phyloP scores from a whole-genome alignment of 176 grass and related monocot genomes.

The Musa beccarii region DNA sequence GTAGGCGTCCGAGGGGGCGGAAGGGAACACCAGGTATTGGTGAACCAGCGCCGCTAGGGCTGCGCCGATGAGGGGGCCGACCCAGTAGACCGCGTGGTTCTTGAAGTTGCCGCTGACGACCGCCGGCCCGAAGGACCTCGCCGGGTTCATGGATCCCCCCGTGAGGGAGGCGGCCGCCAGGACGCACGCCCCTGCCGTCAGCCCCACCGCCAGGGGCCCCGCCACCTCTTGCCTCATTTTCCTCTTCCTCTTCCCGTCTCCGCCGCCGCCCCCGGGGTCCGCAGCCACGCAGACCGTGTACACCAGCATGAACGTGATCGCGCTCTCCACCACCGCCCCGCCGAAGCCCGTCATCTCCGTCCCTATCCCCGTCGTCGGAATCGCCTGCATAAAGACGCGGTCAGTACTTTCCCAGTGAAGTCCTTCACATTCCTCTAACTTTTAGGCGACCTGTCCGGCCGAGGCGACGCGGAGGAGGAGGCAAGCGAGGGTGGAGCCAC shows the following conservation, averaged over 20 bases:
- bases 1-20: background rate
- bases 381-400: slow-evolving; percentile 23
- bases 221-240: background rate
- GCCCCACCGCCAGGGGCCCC: slow-evolving; percentile 39
- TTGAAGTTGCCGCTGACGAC: slow-evolving; percentile 55
- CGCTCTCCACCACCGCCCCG: slow-evolving; percentile 45
- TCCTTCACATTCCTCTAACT: background rate
- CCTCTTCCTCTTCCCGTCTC: background rate
- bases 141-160: slow-evolving; percentile 91
- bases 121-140: slow-evolving; percentile 71
- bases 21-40: slow-evolving; percentile 41
- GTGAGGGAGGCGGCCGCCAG: slow-evolving; percentile 56
- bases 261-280: slow-evolving; percentile 17
- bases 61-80: slow-evolving; percentile 58
- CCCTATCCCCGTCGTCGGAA: slow-evolving; percentile 68
- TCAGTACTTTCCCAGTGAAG: background rate
- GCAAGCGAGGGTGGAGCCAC: slow-evolving; percentile 63
- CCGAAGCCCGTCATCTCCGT: slow-evolving; percentile 82
- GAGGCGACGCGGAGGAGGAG: slow-evolving; percentile 51
- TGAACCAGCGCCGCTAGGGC: slow-evolving; percentile 56
- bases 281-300: slow-evolving; percentile 50
- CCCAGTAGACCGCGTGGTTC: slow-evolving; percentile 89
- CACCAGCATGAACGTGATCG: slow-evolving; percentile 65
- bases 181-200: slow-evolving; percentile 44
- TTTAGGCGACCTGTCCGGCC: slow-evolving; percentile 41